Base-by-base conservation (phyloP, 768 basidiomycete species). In the Galerina sulciceps region DNA sequence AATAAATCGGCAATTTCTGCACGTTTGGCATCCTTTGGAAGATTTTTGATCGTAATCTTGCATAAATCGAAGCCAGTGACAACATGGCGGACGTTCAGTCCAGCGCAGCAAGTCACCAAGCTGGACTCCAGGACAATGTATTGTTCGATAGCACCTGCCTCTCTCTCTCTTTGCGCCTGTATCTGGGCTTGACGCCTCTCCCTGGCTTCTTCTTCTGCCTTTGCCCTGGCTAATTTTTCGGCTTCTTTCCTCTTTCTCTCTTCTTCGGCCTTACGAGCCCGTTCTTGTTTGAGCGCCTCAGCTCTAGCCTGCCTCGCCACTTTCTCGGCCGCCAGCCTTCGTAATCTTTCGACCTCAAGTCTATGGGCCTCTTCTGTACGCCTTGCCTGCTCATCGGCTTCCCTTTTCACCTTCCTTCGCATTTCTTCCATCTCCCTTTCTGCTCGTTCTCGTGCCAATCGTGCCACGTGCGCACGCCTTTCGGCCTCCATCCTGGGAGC, bases 1-100 rank as follows among this genome's bases (percentile, higher is more conserved):
- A 86, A 79, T 9, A 86, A 69, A 0, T 73, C 70, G 5, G 57
- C 70, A 11, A 87, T 68, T 42, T 85, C 82, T 3, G 68, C 60
- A 4, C 65, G 66, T 42, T 68, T 76, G 2, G 74, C 73, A 36
- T 81, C 69, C 18, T 56, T 44, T 0, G 85, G 82, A 26, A 87
- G 71, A 55, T 79, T 79, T 50, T 70, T 73, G 45, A 87, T 69
- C 1, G 67, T 77, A 22, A 87, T 67, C 10, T 75, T 74, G 62
- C 80, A 82, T 6, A 80, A 77, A 41, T 87, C 82, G 60, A 84
- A 86, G 4, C 83, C 84, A 15, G 79, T 73, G 23, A 83, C 66
- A 31, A 85, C 59, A 34, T 72, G 66, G 38, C 69, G 69, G 38
- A 87, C 71, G n/a, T 77, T 70, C 36, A 84, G 65, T 5, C 86